These are phyloP conservation scores for Aspergillus ostianus DNA, from an alignment of 495 filamentous ascomycete species.

Conservation along the genomic window DNA sequence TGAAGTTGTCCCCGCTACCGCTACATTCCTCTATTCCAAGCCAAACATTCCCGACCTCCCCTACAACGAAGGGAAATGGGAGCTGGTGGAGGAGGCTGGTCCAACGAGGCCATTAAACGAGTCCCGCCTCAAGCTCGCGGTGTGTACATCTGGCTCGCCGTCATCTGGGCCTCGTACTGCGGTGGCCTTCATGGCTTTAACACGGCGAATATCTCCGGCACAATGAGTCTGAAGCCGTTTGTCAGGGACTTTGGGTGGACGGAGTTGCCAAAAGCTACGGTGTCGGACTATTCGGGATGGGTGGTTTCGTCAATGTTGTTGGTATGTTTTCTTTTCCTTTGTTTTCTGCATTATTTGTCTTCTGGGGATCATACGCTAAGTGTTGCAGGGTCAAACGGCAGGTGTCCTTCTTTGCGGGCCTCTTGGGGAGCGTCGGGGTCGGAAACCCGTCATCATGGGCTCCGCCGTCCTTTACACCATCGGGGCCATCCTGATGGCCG, in stretches of 20 bases:
- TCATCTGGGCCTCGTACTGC: conserved; percentile 26
- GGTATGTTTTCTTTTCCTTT: conserved; percentile 10
- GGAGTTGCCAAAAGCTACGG: conserved; percentile 6
- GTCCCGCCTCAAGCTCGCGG: conserved; percentile 18
- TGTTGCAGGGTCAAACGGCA: conserved; percentile 13
- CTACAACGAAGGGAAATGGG: conserved; percentile 5
- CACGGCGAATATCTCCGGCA: conserved; percentile 28
- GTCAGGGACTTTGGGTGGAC: conserved; percentile 21
- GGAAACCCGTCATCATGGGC: conserved; percentile 20
- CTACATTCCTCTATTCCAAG: no score
- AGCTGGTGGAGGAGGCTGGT: conserved; percentile 15
- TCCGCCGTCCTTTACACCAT: conserved; percentile 23
- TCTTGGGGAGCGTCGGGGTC: conserved; percentile 23
- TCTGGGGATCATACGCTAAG: no score
- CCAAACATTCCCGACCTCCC: no score
- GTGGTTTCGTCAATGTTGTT: conserved; percentile 25
- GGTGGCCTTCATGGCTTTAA: conserved; percentile 27
- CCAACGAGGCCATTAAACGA: conserved; percentile 2
- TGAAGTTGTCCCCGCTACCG: no score
- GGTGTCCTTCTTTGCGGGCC: conserved; percentile 22
- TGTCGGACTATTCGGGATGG: conserved; percentile 25
- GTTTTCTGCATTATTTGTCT: no score
- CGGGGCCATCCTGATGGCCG: conserved; percentile 25
- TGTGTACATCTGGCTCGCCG: conserved; percentile 23
- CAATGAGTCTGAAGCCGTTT: conserved; percentile 25